Evolutionary conservation across 2,329 filamentous ascomycete genomes (phyloP).

Genomic region (Tolypocladium paradoxum): DNA sequence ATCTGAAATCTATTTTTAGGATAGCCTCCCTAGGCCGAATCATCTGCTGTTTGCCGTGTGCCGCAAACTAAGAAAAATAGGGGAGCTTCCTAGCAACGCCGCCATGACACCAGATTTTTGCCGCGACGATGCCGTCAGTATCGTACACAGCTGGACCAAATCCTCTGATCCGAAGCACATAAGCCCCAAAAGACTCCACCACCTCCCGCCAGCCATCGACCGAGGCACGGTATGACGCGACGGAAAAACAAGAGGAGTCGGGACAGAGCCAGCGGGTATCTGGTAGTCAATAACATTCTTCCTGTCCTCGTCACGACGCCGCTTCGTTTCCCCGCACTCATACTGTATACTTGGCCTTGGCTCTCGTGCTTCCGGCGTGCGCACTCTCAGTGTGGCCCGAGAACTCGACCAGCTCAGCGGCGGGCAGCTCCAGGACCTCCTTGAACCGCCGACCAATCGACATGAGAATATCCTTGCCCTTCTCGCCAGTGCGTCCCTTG

Average conservation of each 20-base stretch:
- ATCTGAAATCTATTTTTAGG: conserved; percentile 12
- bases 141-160: conserved; percentile 4
- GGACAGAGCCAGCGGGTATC: conserved; percentile 8
- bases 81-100: conserved; percentile 21
- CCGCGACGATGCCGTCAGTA: conserved; percentile 1
- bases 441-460: conserved; percentile 88
- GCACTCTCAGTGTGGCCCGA: conserved; percentile 93
- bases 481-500: conserved; percentile 67
- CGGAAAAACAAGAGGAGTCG: not conserved
- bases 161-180: not conserved
- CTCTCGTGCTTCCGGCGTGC: conserved; percentile 84
- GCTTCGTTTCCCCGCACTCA: conserved; percentile 30
- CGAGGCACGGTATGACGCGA: not conserved
- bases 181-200: not conserved
- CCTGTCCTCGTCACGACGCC: conserved; percentile 2
- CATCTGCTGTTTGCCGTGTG: not conserved
- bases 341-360: conserved; percentile 86
- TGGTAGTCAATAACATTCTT: conserved; percentile 13
- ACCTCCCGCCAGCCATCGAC: not conserved
- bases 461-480: conserved; percentile 75
- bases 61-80: conserved; percentile 10
- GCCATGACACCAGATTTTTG: conserved; percentile 12
- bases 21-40: conserved; percentile 4
- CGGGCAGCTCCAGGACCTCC: conserved; percentile 71
- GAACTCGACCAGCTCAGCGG: conserved; percentile 77